phyloP scores from a whole-genome alignment of 2,329 filamentous ascomycete species.

The Neofusicoccum parvum region DNA sequence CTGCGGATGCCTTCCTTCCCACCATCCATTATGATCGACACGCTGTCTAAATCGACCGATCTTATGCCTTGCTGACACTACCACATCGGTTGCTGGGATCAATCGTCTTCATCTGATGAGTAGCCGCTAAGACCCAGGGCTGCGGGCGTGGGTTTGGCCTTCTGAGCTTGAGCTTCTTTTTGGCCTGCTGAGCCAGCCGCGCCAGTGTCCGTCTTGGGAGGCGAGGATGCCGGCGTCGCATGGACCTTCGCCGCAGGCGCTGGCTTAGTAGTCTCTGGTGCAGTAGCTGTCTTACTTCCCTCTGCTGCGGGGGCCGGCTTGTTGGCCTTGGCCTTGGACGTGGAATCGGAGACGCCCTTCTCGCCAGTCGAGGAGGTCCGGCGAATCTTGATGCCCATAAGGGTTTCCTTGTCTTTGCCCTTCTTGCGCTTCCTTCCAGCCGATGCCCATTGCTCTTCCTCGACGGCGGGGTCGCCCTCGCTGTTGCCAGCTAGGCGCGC shows the following conservation, averaged over 20 bases:
- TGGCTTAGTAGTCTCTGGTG: not conserved
- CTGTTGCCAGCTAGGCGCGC: constrained; percentile 42
- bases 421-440: constrained; percentile 57
- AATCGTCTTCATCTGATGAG: constrained; percentile 20
- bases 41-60: not conserved
- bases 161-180: not conserved
- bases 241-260: not conserved
- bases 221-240: not conserved
- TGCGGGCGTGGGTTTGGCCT: constrained; percentile 6
- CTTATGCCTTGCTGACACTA: not conserved
- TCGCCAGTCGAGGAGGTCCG: constrained; percentile 36
- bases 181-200: not conserved
- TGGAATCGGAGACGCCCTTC: not conserved
- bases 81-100: not conserved
- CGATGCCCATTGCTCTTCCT: constrained; percentile 52
- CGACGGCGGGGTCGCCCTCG: constrained; percentile 34
- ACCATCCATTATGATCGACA: not conserved
- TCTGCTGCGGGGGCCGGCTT: not conserved
- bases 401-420: constrained; percentile 37
- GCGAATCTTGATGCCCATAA: constrained; percentile 49
- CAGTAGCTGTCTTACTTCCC: not conserved
- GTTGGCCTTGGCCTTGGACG: not conserved
- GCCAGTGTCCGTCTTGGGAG: not conserved
- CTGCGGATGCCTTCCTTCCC: not conserved
- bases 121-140: constrained; percentile 12